Percentiles rank a stretch among this genome's conserved stretches.
Conservation (phyloP, 257 asterid species). For the Solanum pennellii region DNA sequence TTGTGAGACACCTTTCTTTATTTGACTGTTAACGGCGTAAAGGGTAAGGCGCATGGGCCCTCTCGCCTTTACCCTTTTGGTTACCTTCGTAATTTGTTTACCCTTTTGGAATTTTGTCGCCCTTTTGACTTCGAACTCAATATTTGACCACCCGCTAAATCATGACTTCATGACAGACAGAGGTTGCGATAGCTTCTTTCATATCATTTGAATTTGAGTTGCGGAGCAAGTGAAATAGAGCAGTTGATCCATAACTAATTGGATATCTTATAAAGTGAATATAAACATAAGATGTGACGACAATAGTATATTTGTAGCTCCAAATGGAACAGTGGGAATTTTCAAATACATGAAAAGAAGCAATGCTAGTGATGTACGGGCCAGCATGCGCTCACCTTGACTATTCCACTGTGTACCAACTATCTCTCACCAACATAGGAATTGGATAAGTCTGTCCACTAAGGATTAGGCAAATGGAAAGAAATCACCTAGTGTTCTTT, state of each 20-base stretch:
- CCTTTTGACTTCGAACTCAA: background rate
- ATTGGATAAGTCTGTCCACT: background rate
- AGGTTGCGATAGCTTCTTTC: background rate
- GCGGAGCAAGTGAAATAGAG: background rate
- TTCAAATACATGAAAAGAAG: background rate
- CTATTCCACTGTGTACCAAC: background rate
- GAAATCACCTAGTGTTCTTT: background rate
- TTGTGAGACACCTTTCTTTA: background rate
- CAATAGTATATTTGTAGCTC: background rate
- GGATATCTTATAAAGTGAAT: background rate
- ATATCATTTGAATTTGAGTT: background rate
- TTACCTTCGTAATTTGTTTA: background rate
- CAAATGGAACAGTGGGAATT: background rate
- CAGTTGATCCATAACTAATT: background rate
- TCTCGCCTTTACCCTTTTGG: background rate
- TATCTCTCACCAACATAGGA: background rate
- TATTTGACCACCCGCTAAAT: background rate
- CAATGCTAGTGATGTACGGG: background rate
- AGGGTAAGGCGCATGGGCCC: background rate
- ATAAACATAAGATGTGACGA: background rate
- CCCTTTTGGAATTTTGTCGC: background rate
- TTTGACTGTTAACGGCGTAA: background rate
- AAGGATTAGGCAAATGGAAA: background rate
- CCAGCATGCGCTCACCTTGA: background rate
- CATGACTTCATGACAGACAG: background rate